These are phyloP conservation scores for Fusarium zealandicum DNA, from an alignment of 2,329 filamentous ascomycete species.

Conservation along the genomic window DNA sequence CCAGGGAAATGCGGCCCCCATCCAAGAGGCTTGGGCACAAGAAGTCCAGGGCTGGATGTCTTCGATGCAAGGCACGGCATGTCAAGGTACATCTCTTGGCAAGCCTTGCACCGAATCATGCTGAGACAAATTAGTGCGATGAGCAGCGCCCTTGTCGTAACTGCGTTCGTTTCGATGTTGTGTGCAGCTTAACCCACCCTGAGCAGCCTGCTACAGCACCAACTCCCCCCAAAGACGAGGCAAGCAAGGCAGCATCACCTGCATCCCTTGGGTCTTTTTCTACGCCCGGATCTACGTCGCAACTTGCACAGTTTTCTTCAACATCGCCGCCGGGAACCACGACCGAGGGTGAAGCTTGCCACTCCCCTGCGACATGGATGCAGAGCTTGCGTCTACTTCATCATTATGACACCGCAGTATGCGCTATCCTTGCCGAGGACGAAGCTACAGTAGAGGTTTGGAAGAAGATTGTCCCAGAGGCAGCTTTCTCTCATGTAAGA, in stretches of 20 bases:
- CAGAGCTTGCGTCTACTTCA: constrained; percentile 25
- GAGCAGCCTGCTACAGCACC: background rate
- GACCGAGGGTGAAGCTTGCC: background rate
- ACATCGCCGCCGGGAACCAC: background rate
- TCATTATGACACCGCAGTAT: constrained; percentile 20
- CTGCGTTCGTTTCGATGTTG: constrained; percentile 22
- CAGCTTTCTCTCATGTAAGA: constrained; percentile 23
- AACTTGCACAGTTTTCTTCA: background rate
- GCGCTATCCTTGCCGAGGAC: background rate
- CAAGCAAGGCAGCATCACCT: background rate
- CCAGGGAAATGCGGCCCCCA: background rate
- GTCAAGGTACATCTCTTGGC: constrained; percentile 17
- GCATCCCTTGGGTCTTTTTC: background rate
- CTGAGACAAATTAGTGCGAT: constrained; percentile 20
- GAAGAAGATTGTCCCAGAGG: constrained; percentile 12
- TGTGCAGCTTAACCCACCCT: constrained; percentile 18
- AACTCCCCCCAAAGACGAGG: background rate
- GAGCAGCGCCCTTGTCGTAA: constrained; percentile 24
- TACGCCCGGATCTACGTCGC: background rate
- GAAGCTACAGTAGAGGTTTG: constrained; percentile 8
- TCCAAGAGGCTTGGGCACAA: constrained; percentile 20
- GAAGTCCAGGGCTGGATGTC: constrained; percentile 26
- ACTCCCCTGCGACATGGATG: constrained; percentile 17
- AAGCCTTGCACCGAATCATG: background rate
- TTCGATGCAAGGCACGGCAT: constrained; percentile 26